Base-by-base conservation (phyloP, 106 monocot genomes). In the Xerophyta viscosa region DNA sequence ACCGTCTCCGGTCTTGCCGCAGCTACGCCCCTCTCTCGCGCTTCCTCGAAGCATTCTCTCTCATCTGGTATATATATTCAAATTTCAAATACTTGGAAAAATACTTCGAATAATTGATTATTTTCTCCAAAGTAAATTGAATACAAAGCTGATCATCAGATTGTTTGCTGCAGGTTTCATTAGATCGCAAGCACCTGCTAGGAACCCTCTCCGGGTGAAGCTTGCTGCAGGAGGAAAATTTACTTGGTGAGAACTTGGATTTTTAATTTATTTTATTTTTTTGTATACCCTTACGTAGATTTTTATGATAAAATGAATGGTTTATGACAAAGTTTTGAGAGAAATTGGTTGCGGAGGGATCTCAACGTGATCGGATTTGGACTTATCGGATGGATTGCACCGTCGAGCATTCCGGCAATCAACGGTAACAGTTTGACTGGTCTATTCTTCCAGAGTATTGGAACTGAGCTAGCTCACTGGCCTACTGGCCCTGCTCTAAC, bases 371-470 rank as follows among this genome's bases (percentile, higher is more conserved):
- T 87, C 56, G 81, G 87, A 9, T 87, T 87, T 56, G 87, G 77
- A 0, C 31, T 96, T 63, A 74, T 96, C 57, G 94, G 88, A 6
- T 94, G 93, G 93, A 29, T 94, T 13, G 93, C 70, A 8, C 93
- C 93, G 17, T 94, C 93, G 12, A 88, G 93, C 74, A 62, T 94
- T 42, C 93, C 93, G 25, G 74, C 23, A 47, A 94, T 94, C 66
- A 65, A 77, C 37, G 93, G 93, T 44, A 75, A 88, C 63, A 94
- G 93, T 71, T 48, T 94, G 30, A 81, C 81, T 0, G 88, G 93
- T 20, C 88, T 94, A 41, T 94, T 94, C 84, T 88, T 94, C 54
- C 64, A 79, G 17, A 94, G 93, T 77, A 94, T 94, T 27, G 84
- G 87, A 15, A 57, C 60, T 0, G 93, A 94, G 81, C 80, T 94